Evolutionary conservation across 768 basidiomycete genomes (phyloP).

Genomic region (Boletus subparvulus): DNA sequence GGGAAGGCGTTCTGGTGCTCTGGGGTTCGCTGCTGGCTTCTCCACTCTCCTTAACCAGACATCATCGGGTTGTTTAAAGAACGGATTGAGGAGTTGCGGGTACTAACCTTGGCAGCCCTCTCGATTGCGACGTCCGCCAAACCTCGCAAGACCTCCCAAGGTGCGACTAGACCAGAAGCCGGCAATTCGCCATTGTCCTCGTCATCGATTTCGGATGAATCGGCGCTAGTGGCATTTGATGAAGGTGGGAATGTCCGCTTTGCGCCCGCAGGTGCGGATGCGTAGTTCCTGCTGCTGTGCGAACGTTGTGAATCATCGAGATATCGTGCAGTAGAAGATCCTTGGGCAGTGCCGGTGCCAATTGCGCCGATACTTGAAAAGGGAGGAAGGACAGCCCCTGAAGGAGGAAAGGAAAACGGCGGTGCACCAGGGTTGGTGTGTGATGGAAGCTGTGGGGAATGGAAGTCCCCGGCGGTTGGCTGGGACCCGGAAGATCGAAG

Average conservation of each 20-base stretch:
- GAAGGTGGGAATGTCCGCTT: conserved; percentile 63
- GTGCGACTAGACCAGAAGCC: conserved; percentile 77
- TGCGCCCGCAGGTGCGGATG: conserved; percentile 37
- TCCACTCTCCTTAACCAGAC: conserved; percentile 61
- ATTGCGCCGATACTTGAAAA: conserved; percentile 69
- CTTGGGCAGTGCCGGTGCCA: conserved; percentile 42
- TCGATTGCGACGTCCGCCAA: conserved; percentile 81
- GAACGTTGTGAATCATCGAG: conserved; percentile 39
- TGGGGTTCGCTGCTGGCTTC: conserved; percentile 68
- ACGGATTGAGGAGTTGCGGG: neutral
- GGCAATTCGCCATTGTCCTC: conserved; percentile 81
- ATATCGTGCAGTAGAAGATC: conserved; percentile 59
- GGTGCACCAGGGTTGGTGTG: conserved; percentile 41
- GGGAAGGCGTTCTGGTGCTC: conserved; percentile 72
- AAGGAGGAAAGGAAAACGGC: conserved; percentile 33
- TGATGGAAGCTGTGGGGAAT: conserved; percentile 42
- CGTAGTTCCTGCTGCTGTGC: conserved; percentile 33
- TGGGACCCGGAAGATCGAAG: conserved; percentile 35
- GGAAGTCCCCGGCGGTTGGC: conserved; percentile 41
- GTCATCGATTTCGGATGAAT: conserved; percentile 84
- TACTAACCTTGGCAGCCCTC: conserved; percentile 69
- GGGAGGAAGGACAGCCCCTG: conserved; percentile 62
- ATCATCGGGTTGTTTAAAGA: conserved; percentile 8
- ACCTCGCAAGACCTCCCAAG: conserved; percentile 82
- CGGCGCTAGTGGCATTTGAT: conserved; percentile 71